A percentile compares a stretch with the other conserved stretches of the same genome.
Conservation (phyloP, 176 grass and related monocot species). For the Avena eriantha region DNA sequence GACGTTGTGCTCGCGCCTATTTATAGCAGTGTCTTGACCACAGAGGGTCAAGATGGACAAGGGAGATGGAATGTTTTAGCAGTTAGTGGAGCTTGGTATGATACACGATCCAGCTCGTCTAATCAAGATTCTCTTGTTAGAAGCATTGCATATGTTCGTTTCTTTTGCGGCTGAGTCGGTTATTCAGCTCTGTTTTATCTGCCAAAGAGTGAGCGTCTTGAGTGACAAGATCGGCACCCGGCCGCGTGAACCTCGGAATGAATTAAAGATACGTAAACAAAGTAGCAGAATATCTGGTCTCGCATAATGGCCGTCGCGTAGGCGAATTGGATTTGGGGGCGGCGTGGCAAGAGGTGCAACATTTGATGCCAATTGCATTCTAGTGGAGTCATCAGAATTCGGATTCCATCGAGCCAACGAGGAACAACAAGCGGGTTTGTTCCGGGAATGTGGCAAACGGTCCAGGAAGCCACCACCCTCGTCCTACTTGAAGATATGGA, state of each 20-base stretch:
- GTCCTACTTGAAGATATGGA: neutral
- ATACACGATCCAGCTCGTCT: neutral
- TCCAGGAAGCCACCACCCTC: neutral
- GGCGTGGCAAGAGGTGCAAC: neutral
- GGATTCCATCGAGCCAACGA: slow-evolving; percentile 9
- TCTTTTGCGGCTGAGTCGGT: neutral
- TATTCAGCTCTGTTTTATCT: neutral
- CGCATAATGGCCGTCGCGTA: neutral
- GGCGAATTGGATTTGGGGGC: neutral
- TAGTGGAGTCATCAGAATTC: neutral
- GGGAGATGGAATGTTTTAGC: neutral
- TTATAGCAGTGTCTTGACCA: slow-evolving; percentile 21
- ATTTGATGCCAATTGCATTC: slow-evolving; percentile 2
- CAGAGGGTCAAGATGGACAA: neutral
- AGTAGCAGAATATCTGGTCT: neutral
- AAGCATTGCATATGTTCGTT: no score
- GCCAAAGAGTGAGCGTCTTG: neutral
- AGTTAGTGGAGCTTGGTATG: neutral
- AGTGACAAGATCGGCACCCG: neutral
- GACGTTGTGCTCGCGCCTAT: slow-evolving; percentile 27
- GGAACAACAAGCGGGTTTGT: neutral
- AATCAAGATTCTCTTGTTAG: no score
- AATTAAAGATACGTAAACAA: neutral
- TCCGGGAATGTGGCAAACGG: slow-evolving; percentile 6
- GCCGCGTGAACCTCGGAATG: neutral